These are phyloP conservation scores for Tricladium varicosporioides DNA, from an alignment of 2,329 filamentous ascomycete genomes.

Conservation along the genomic window DNA sequence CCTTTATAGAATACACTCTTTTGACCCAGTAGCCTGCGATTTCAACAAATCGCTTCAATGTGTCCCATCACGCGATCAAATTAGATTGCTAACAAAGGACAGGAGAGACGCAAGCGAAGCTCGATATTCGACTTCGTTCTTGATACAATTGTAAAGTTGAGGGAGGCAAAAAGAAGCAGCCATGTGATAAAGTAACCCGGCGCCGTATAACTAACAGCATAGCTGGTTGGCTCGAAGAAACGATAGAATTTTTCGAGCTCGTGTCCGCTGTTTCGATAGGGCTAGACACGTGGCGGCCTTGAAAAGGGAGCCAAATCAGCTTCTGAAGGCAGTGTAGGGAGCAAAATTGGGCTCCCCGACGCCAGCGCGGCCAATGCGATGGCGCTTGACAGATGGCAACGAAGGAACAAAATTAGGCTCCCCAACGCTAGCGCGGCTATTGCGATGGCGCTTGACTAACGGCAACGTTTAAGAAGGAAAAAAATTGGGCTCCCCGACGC, in stretches of 20 bases:
- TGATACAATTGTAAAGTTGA: neutral
- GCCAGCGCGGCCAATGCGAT: neutral
- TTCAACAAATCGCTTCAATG: too few relatives aligned
- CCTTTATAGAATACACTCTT: too few relatives aligned
- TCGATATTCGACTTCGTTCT: neutral
- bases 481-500: neutral
- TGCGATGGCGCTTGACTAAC: neutral
- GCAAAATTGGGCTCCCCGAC: conserved; percentile 2
- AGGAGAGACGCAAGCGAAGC: neutral
- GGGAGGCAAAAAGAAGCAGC: neutral
- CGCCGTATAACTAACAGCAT: neutral
- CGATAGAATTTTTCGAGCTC: neutral
- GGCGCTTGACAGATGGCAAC: conserved; percentile 1
- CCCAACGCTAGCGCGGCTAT: neutral
- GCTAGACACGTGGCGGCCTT: conserved; percentile 1
- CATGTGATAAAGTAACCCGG: neutral
- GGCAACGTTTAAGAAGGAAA: neutral
- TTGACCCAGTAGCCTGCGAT: too few relatives aligned
- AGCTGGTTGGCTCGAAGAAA: neutral
- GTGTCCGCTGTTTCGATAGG: neutral
- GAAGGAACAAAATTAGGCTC: neutral
- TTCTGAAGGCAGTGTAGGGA: too few relatives aligned
- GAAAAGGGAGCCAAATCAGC: neutral
- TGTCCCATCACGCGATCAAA: neutral
- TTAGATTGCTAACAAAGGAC: neutral